A percentile compares a stretch with the other conserved stretches of the same genome.
Conservation (phyloP, 768 basidiomycete genomes). For the Thelephora aurantiotincta region DNA sequence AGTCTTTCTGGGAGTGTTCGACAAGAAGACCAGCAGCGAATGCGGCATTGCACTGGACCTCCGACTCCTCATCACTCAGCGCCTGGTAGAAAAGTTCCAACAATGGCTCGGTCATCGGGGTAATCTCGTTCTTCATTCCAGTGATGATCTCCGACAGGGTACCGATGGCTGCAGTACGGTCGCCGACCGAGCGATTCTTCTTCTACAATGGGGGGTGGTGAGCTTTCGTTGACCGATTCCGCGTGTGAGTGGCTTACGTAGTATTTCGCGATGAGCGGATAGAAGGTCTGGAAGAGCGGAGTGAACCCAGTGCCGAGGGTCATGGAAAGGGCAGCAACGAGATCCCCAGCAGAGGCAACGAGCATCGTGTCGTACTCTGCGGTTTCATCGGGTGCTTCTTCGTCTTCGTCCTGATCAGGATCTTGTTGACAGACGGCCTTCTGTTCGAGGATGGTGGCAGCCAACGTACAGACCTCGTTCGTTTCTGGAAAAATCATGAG, state of each 20-base stretch:
- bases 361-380: constrained; percentile 96
- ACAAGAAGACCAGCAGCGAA: constrained; percentile 89
- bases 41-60: constrained; percentile 92
- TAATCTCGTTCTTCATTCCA: constrained; percentile 79
- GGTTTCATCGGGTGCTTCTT: constrained; percentile 76
- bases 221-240: not conserved
- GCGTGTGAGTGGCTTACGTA: constrained; percentile 42
- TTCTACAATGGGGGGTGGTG: constrained; percentile 32
- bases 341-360: constrained; percentile 86
- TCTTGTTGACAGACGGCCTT: constrained; percentile 96
- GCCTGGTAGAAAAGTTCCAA: constrained; percentile 77
- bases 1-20: constrained; percentile 71
- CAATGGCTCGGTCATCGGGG: constrained; percentile 69
- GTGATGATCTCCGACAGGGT: constrained; percentile 91
- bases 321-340: constrained; percentile 79
- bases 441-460: constrained; percentile 78
- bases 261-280: constrained; percentile 81
- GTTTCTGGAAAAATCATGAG: constrained; percentile 30
- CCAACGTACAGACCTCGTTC: constrained; percentile 67
- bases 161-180: constrained; percentile 87
- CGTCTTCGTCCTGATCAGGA: constrained; percentile 81
- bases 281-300: constrained; percentile 73
- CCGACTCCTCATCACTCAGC: constrained; percentile 72
- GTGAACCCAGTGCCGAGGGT: constrained; percentile 79
- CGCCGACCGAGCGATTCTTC: constrained; percentile 75